Evolutionary conservation across 176 grass and related monocot genomes (phyloP), one percentile per base, ranked within the genome.

Genomic region (Ensete ventricosum): DNA sequence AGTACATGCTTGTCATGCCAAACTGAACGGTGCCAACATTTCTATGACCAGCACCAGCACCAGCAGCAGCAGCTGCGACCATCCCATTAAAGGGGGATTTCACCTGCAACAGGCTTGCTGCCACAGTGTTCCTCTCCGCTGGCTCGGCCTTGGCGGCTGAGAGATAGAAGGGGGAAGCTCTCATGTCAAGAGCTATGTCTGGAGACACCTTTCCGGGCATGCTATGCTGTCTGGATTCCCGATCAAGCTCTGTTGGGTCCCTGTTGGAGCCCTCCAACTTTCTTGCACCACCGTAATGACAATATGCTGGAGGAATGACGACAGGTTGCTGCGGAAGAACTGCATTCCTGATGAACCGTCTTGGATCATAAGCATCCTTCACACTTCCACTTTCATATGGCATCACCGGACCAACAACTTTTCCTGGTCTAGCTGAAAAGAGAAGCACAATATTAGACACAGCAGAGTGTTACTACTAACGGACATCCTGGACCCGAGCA

Each of bases 1-100:
- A 96, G 73, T 92, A 86, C 89, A 92, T 84, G 62, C 88, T 88
- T 9, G 87, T 64, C 53, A 82, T 67, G 24, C 83, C 87, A 67
- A 88, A 90, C 52, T 96, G 93, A 79, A 81, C 84, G 69, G 82
- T 59, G 8, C 83, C 81, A 19, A 87, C 87, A 67, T 85, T 92
- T 55, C 82, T 85, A 80, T 80, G 88, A 14, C 84, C 89, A 51
- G 72, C 75, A 43, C 34, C 34, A 5, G 29, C 29, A 34, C 0
- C 29, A 10, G 43, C 58, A 24, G 22, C 74, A 9, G 48, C 82
- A 1, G 80, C 82, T 3, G 86, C 79, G 1, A 68, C 59, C 0
- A 92, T 84, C 34, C 83, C 82, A 1, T 84, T 83, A 54, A 87
- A 96, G 21, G 34, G 34, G 34, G 34, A 43, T 43, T 43, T 43